Percentiles rank a stretch among this genome's conserved stretches.
Evolutionary conservation across 2,329 filamentous ascomycete species (phyloP).

Genomic region (Endoconidiophora laricicola): DNA sequence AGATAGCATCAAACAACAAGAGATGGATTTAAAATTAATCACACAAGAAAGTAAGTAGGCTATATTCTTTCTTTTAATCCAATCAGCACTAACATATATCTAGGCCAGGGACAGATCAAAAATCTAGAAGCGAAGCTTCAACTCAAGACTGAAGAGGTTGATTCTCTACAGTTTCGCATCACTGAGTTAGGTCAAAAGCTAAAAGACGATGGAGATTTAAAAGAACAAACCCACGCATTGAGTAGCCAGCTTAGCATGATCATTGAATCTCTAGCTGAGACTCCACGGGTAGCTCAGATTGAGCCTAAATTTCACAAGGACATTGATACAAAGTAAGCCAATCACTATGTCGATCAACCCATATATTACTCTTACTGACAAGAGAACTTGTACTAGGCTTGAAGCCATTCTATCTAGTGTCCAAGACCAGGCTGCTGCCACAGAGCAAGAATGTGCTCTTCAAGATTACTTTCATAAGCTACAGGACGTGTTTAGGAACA

Average conservation of each 20-base stretch:
- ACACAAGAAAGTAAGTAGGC: slow-evolving; percentile 4
- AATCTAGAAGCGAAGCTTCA: slow-evolving; percentile 1
- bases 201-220: neutral
- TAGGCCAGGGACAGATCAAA: slow-evolving; percentile 1
- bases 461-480: slow-evolving; percentile 5
- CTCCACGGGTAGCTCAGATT: neutral
- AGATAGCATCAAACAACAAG: neutral
- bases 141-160: slow-evolving; percentile 1
- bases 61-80: neutral
- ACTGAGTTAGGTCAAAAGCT: slow-evolving; percentile 6
- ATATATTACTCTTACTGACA: neutral
- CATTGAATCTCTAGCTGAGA: neutral
- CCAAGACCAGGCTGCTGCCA: slow-evolving; percentile 1
- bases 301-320: neutral
- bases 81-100: neutral
- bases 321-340: neutral
- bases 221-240: neutral
- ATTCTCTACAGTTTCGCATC: neutral
- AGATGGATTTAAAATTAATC: neutral
- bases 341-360: neutral
- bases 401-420: slow-evolving; percentile 1
- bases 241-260: neutral
- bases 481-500: neutral
- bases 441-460: neutral
- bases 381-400: neutral